Percentiles rank a stretch among this genome's conserved stretches.
phyloP scores from a whole-genome alignment of 2,329 filamentous ascomycete genomes.

The Sarocladium kiliense region DNA sequence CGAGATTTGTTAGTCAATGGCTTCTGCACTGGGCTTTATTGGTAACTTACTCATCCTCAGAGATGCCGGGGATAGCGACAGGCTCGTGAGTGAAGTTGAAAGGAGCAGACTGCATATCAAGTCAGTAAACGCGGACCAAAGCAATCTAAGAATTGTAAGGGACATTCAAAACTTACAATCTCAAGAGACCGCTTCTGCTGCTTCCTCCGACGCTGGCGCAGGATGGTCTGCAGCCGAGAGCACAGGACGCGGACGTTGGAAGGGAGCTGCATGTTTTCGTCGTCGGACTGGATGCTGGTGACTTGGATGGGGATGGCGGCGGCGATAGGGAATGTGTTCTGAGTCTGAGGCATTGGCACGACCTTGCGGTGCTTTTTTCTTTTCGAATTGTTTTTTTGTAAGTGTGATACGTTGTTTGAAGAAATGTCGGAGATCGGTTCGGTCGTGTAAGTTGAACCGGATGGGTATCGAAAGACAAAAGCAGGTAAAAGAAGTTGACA shows the following conservation, averaged over 20 bases:
- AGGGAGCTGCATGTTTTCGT: conserved; percentile 28
- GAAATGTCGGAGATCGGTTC: not conserved
- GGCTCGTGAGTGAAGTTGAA: conserved; percentile 54
- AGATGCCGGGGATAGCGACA: conserved; percentile 48
- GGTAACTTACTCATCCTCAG: conserved; percentile 51
- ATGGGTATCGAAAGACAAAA: not conserved
- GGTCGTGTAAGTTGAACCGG: conserved; percentile 8
- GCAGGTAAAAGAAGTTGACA: not conserved
- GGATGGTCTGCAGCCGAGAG: conserved; percentile 38
- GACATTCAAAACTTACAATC: conserved; percentile 44
- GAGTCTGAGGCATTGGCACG: conserved; percentile 1
- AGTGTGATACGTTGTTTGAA: not conserved
- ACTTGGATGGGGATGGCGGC: conserved; percentile 4
- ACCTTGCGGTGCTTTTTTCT: not conserved
- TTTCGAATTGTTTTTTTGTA: not conserved
- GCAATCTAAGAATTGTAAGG: too few species aligned
- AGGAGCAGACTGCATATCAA: conserved; percentile 49
- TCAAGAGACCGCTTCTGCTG: conserved; percentile 34
- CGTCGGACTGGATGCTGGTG: conserved; percentile 11
- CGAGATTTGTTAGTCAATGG: not conserved
- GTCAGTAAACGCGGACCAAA: too few species aligned
- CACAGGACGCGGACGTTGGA: conserved; percentile 38
- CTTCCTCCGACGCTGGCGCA: conserved; percentile 35
- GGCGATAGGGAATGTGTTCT: not conserved
- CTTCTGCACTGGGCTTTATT: not conserved